Percentiles rank a stretch among this genome's conserved stretches.
Evolutionary conservation across 495 filamentous ascomycete species (phyloP).

Genomic region (Hypoxylon perforatum): DNA sequence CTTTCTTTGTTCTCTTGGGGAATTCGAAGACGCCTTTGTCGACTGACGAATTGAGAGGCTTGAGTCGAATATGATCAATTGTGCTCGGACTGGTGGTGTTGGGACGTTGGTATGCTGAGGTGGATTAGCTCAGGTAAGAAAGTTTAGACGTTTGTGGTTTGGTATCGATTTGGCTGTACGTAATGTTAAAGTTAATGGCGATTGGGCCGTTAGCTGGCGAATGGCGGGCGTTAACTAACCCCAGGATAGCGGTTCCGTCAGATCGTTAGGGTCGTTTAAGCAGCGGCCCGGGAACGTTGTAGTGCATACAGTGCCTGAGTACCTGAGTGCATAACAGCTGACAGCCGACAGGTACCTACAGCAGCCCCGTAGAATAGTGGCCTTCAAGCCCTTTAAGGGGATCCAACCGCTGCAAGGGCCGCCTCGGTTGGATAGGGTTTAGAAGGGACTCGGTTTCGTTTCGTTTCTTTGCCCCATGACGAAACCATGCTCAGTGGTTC

Average conservation of each 20-base stretch:
- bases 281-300: slow-evolving; percentile 27
- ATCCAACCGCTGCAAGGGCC: background rate
- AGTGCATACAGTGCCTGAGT: too few species aligned
- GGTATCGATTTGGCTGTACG: slow-evolving; percentile 18
- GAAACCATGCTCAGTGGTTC: slow-evolving; percentile 10
- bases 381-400: background rate
- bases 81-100: background rate
- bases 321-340: slow-evolving; percentile 2
- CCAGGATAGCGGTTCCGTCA: slow-evolving; percentile 14
- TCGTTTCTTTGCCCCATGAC: slow-evolving; percentile 18
- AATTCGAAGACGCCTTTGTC: slow-evolving; percentile 2
- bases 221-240: slow-evolving; percentile 16
- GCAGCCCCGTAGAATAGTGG: background rate
- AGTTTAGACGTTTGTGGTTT: slow-evolving; percentile 19
- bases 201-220: slow-evolving; percentile 11
- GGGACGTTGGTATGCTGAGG: background rate
- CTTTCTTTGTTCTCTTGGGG: background rate
- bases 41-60: background rate
- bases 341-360: too few species aligned
- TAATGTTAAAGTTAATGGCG: slow-evolving; percentile 24
- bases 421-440: too few species aligned
- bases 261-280: background rate
- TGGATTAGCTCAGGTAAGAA: background rate
- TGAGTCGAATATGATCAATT: background rate
- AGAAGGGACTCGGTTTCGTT: too few species aligned